Base-by-base conservation (phyloP, 139 green algal species). In the Coelastrella sp. region DNA sequence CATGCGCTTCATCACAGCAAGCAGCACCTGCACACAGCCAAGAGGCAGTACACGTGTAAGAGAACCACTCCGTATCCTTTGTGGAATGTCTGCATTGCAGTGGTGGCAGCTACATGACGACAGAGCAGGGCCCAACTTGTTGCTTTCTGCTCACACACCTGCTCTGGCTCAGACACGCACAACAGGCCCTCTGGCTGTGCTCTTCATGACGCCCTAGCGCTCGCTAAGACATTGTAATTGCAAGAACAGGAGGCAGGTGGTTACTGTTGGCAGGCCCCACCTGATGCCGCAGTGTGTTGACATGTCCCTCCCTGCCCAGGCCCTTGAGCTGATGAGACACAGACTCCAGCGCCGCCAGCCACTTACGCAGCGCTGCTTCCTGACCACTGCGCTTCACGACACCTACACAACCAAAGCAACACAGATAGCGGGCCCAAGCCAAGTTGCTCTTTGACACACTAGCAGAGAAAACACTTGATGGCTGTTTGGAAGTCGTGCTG, bases 331-430 rank as follows among this genome's bases (percentile, higher is more conserved):
- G 73, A 0, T 17, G 8, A 32, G 66, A 61, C 71, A 93, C 90
- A 17, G 83, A 91, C 58, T 95, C 90, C 79, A 98, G 93, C 5
- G 79, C 94, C 17, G 94, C 92, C 71, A 97, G 94, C 96, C 96
- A 98, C 32, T 93, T 92, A 75, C 94, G 95, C 85, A 97, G 94
- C 23, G 96, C 95, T 4, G 91, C 92, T 85, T 97, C 96, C 92
- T 97, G 92, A 32, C 71, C 87, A 61, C 78, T 79, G 79, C 87
- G 87, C 78, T 91, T 90, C 58, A 84, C 75, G 16, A 83, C 83
- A 17, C 74, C 74, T 65, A n/a, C 54, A 91, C 57, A 76, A 17
- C 22, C 22, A 59, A 13, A 54, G 11, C 74, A 80, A 47, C 32
- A 47, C 32, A 47, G 32, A 47, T 47, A 47, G 32, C 32, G 32